Evolutionary conservation across 2,329 filamentous ascomycete genomes (phyloP).

Genomic region (Ramularia endophylla): DNA sequence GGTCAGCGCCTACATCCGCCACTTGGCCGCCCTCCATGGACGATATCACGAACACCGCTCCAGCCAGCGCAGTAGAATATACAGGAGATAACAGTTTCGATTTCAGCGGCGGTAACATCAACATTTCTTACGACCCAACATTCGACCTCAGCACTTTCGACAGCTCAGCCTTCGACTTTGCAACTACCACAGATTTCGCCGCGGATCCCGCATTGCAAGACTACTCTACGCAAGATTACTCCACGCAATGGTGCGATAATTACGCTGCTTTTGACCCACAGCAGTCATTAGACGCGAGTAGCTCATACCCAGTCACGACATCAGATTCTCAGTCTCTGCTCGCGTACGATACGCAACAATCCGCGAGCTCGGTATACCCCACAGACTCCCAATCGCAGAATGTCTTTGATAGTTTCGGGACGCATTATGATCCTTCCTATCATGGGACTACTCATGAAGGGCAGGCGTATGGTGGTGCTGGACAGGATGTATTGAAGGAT

Average conservation of each 20-base stretch:
- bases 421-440: slow-evolving; percentile 6
- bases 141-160: slow-evolving; percentile 24
- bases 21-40: slow-evolving; percentile 21
- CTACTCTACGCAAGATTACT: slow-evolving; percentile 13
- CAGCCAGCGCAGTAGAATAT: slow-evolving; percentile 13
- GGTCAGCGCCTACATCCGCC: slow-evolving; percentile 24
- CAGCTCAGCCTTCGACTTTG: slow-evolving; percentile 27
- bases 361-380: background rate
- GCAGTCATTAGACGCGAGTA: slow-evolving; percentile 3
- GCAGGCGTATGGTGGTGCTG: slow-evolving; percentile 15
- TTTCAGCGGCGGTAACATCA: slow-evolving; percentile 36
- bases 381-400: background rate
- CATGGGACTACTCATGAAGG: slow-evolving; percentile 2
- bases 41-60: slow-evolving; percentile 13
- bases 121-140: slow-evolving; percentile 30
- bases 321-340: background rate
- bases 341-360: background rate
- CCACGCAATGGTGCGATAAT: slow-evolving; percentile 13
- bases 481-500: slow-evolving; percentile 8
- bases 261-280: slow-evolving; percentile 14
- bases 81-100: slow-evolving; percentile 33
- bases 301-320: slow-evolving; percentile 1
- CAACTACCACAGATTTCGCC: slow-evolving; percentile 14
- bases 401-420: background rate
- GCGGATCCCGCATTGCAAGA: slow-evolving; percentile 22